Evolutionary conservation across 352 stramenopile genomes (phyloP).

Genomic region (Phytopythium mirpurense): DNA sequence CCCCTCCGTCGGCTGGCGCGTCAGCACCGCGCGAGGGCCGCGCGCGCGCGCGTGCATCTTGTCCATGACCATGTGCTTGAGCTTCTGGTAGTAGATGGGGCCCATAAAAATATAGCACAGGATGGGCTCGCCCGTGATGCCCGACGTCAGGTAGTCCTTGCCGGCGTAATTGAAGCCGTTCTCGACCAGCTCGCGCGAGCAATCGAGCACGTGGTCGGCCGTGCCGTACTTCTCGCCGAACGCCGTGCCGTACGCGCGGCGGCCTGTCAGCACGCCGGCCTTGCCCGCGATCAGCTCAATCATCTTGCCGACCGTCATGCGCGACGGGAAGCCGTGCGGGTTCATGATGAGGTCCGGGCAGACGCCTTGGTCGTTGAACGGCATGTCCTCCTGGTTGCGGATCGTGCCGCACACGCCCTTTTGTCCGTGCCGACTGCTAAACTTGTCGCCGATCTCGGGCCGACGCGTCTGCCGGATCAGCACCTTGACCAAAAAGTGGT

Average conservation of each 20-base stretch:
- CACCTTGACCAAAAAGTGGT: constrained; percentile 98
- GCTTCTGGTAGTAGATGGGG: constrained; percentile 99
- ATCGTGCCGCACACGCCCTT: constrained; percentile 99
- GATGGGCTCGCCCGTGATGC: constrained; percentile 95
- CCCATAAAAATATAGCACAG: constrained; percentile 99
- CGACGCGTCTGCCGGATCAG: constrained; percentile 93
- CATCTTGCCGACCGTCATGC: constrained; percentile 99
- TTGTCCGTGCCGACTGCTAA: constrained; percentile 98
- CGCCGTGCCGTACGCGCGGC: constrained; percentile 97
- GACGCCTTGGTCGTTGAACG: constrained; percentile 98
- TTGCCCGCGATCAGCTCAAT: constrained; percentile 99
- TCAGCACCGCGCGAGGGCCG: constrained; percentile 94
- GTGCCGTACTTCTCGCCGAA: constrained; percentile 98
- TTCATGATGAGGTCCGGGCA: constrained; percentile 99
- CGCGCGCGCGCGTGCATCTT: constrained; percentile 99
- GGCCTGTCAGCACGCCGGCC: constrained; percentile 94
- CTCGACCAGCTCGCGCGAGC: constrained; percentile 91
- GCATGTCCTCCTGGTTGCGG: constrained; percentile 96
- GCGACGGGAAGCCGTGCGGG: constrained; percentile 98
- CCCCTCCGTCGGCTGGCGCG: constrained; percentile 98
- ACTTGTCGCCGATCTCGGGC: constrained; percentile 99
- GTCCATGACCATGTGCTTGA: constrained; percentile 99
- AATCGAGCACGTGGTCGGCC: constrained; percentile 90
- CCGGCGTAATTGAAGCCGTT: constrained; percentile 99
- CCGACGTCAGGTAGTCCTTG: constrained; percentile 96